phyloP scores from a whole-genome alignment of 352 stramenopile genomes.

The Phytophthora uliginosa region DNA sequence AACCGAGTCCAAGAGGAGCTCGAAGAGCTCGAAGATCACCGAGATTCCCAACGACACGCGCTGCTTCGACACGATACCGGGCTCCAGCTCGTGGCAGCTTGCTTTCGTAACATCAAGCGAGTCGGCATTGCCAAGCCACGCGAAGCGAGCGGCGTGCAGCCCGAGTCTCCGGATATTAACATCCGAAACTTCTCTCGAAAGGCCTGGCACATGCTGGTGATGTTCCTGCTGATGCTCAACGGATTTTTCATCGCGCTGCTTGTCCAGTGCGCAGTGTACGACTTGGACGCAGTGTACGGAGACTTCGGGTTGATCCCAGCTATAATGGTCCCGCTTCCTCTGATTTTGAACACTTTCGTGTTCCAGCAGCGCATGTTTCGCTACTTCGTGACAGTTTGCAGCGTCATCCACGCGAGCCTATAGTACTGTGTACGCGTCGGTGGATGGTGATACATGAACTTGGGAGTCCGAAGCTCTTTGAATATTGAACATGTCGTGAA shows the following conservation, averaged over 20 bases:
- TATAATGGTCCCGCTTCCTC: slow-evolving; percentile 48
- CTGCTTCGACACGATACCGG: slow-evolving; percentile 32
- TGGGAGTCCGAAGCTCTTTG: slow-evolving; percentile 16
- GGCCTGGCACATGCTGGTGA: slow-evolving; percentile 71
- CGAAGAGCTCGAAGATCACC: slow-evolving; percentile 33
- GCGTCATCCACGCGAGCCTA: slow-evolving; percentile 52
- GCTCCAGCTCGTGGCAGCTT: slow-evolving; percentile 35
- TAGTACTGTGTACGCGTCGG: slow-evolving; percentile 33
- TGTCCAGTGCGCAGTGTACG: slow-evolving; percentile 72
- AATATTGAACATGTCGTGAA: slow-evolving; percentile 46
- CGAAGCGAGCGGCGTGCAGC: slow-evolving; percentile 13
- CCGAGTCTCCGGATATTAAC: slow-evolving; percentile 17
- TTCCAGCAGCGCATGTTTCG: slow-evolving; percentile 71
- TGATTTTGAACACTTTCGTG: slow-evolving; percentile 67
- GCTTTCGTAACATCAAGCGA: slow-evolving; percentile 32
- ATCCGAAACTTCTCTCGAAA: slow-evolving; percentile 72
- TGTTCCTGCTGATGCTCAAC: slow-evolving; percentile 78
- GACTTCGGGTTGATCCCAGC: slow-evolving; percentile 43
- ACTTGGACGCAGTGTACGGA: slow-evolving; percentile 38
- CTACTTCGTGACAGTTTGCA: slow-evolving; percentile 69
- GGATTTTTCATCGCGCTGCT: slow-evolving; percentile 71
- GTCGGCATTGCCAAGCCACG: slow-evolving; percentile 3
- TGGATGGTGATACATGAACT: slow-evolving; percentile 14
- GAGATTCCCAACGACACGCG: slow-evolving; percentile 16
- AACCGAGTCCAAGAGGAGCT: slow-evolving; percentile 36